Evolutionary conservation across 768 basidiomycete genomes (phyloP).

Genomic region (Rhizopogon salebrosus): DNA sequence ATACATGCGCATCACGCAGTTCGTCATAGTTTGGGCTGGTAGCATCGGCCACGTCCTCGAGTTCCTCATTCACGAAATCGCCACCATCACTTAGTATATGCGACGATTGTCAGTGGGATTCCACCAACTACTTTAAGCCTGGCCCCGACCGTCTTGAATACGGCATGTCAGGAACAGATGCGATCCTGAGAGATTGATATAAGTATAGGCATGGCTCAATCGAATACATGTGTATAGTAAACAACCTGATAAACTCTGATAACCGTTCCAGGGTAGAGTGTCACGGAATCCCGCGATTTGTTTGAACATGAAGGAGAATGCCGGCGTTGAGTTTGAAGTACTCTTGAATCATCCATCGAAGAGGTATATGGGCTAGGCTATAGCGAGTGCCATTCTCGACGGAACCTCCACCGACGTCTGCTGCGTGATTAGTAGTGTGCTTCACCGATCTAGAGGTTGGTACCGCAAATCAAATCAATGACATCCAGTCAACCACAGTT

Average conservation of each 20-base stretch:
- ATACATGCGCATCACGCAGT: slow-evolving; percentile 37
- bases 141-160: slow-evolving; percentile 7
- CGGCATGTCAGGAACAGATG: slow-evolving; percentile 10
- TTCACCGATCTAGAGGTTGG: slow-evolving; percentile 9
- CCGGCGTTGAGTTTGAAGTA: slow-evolving; percentile 52
- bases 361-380: slow-evolving; percentile 62
- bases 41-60: slow-evolving; percentile 60
- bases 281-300: slow-evolving; percentile 41
- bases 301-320: slow-evolving; percentile 50
- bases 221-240: no score
- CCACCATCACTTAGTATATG: slow-evolving; percentile 15
- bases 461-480: slow-evolving; percentile 75
- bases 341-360: slow-evolving; percentile 77
- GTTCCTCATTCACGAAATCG: slow-evolving; percentile 43
- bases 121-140: slow-evolving; percentile 12
- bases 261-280: no score
- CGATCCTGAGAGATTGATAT: slow-evolving; percentile 16
- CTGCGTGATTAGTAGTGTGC: background rate
- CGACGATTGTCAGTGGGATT: slow-evolving; percentile 13
- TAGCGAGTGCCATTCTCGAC: slow-evolving; percentile 52
- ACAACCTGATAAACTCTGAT: no score
- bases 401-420: slow-evolving; percentile 75
- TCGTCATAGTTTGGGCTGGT: slow-evolving; percentile 51
- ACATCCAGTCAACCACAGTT: slow-evolving; percentile 79
- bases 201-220: slow-evolving; percentile 35